Conservation (phyloP, 345 rosid species). For the Euphorbia lathyris region DNA sequence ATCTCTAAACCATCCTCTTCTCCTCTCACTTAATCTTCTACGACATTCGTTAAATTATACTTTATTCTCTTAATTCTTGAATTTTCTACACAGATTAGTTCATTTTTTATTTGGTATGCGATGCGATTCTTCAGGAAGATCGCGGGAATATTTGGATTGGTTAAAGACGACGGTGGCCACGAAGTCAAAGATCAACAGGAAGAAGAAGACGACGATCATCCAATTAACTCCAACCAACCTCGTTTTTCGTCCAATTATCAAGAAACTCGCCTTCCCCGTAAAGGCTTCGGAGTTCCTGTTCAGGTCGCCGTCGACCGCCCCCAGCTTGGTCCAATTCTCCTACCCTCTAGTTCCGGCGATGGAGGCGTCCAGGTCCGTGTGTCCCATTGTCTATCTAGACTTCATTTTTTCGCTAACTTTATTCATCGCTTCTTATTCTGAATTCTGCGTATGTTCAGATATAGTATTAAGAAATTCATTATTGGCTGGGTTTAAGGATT, state of each 20-base stretch:
- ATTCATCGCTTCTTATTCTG: background rate
- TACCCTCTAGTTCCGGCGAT: slow-evolving; percentile 61
- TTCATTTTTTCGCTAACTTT: background rate
- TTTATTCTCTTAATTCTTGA: background rate
- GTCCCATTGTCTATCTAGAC: background rate
- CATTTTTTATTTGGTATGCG: slow-evolving; percentile 11
- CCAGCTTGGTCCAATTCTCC: slow-evolving; percentile 53
- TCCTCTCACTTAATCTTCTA: background rate
- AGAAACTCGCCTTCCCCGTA: slow-evolving; percentile 70
- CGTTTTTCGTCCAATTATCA: slow-evolving; percentile 37
- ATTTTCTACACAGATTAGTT: background rate
- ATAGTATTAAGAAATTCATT: background rate
- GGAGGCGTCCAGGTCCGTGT: slow-evolving; percentile 88
- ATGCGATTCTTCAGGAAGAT: slow-evolving; percentile 85
- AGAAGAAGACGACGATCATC: slow-evolving; percentile 13
- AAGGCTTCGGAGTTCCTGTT: slow-evolving; percentile 80
- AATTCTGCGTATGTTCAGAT: no score
- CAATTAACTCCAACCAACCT: slow-evolving; percentile 13
- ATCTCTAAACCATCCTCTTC: background rate
- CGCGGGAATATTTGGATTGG: slow-evolving; percentile 79
- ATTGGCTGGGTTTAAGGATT: background rate
- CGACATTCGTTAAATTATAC: background rate
- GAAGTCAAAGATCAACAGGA: slow-evolving; percentile 45
- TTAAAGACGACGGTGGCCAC: slow-evolving; percentile 50
- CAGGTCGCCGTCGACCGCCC: slow-evolving; percentile 74